Evolutionary conservation across 805 yeast species (phyloP).

Genomic region (Ogataea ganodermae): DNA sequence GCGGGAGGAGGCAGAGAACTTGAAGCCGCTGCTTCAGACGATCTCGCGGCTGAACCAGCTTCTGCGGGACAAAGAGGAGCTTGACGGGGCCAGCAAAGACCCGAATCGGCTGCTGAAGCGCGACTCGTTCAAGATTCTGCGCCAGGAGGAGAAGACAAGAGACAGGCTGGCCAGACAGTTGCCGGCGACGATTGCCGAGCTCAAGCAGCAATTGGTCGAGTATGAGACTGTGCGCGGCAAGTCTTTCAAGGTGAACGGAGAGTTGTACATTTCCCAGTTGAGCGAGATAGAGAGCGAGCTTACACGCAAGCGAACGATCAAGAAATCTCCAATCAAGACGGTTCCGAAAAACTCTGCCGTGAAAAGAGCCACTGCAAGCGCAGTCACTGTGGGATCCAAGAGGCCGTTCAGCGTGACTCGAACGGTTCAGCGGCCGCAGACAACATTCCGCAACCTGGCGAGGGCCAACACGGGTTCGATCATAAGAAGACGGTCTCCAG

Average conservation of each 20-base stretch:
- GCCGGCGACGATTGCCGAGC: slow-evolving; percentile 59
- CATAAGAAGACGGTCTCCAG: slow-evolving; percentile 20
- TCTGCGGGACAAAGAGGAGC: slow-evolving; percentile 57
- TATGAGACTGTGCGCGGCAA: slow-evolving; percentile 48
- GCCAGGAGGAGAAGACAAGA: slow-evolving; percentile 78
- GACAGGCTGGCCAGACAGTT: slow-evolving; percentile 64
- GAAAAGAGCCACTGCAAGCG: not conserved
- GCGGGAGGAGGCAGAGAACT: slow-evolving; percentile 48
- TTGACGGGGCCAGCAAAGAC: slow-evolving; percentile 73
- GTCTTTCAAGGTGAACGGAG: slow-evolving; percentile 49
- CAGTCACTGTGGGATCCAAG: slow-evolving; percentile 3
- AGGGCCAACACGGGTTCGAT: slow-evolving; percentile 22
- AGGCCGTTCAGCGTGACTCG: slow-evolving; percentile 6
- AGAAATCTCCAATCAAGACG: slow-evolving; percentile 21
- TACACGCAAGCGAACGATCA: slow-evolving; percentile 14
- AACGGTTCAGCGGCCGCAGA: not conserved
- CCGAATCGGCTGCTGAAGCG: slow-evolving; percentile 75
- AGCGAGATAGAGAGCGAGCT: slow-evolving; percentile 25
- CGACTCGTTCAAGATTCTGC: slow-evolving; percentile 74
- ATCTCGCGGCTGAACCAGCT: slow-evolving; percentile 58
- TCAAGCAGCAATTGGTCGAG: slow-evolving; percentile 47
- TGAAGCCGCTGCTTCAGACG: slow-evolving; percentile 57
- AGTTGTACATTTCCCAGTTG: slow-evolving; percentile 41
- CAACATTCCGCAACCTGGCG: not conserved
- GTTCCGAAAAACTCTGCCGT: not conserved